Base-by-base conservation (phyloP, 2,329 filamentous ascomycete genomes). In the Aspergillus eucalypticola region DNA sequence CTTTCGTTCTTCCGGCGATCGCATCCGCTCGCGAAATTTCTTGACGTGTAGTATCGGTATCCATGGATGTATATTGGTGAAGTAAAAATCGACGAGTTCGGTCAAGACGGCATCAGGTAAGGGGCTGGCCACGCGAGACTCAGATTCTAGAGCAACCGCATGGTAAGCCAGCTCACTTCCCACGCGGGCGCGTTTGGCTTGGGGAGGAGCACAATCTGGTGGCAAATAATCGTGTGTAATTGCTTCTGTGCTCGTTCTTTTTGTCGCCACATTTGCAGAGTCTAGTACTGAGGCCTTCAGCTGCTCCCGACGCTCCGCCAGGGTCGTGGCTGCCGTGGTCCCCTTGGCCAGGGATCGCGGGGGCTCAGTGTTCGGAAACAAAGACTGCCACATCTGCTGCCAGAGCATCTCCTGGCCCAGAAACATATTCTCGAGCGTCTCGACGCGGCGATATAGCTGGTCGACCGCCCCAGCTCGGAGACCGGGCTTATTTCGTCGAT, bases 401-500 rank as follows among this genome's bases (percentile, higher is more conserved):
- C 63, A 69, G 3, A 67, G 39, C 25, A 68, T 52, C 23, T 64
- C 62, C 23, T 67, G 66, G 2, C 65, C 65, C 4, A 68, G 49
- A 46, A 67, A 65, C 65, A 67, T 66, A 19, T 66, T 66, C 41
- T 65, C 66, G 3, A 68, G 60, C 17, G 61, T 68, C 53, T 68
- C 72, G 23, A 76, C 58, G 6, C 73, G 66, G 5, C 67, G 71
- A 21, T 65, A 72, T 5, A 76, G 66, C 17, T 66, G 64, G 38
- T 76, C 74, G 10, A 76, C 69, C 1, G 70, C 73, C 0, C 74
- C 74, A 5, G 70, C 67, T 6, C 70, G 65, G 6, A 76, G 55
- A 7, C 74, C 74, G 0, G 74, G 72, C 29, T 71, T 72, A 27
- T 60, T 56, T 21, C 65, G 67, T 6, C 66, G 59, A 29, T 75